Evolutionary conservation across 371 early-diverging fungal species (phyloP).

Genomic region (Conidiobolus incongruus): DNA sequence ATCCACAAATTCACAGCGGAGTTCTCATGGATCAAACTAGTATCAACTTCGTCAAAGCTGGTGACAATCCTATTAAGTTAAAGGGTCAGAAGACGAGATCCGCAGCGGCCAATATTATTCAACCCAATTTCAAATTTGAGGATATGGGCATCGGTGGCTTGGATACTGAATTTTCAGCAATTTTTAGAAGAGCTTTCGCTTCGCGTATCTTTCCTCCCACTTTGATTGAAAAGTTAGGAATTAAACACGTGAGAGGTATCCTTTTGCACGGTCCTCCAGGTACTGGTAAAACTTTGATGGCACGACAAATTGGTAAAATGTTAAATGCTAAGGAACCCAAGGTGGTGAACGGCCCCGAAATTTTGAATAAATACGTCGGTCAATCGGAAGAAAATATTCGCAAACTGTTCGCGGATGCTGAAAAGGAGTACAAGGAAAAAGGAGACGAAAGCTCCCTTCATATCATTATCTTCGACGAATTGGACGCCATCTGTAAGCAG

Average conservation of each 20-base stretch:
- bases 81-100: slow-evolving; percentile 11
- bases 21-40: slow-evolving; percentile 45
- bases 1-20: too few relatives aligned
- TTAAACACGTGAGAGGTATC: slow-evolving; percentile 93
- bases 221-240: slow-evolving; percentile 85
- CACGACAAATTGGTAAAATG: slow-evolving; percentile 98
- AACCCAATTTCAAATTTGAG: slow-evolving; percentile 95
- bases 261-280: slow-evolving; percentile 90
- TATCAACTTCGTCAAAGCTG: slow-evolving; percentile 34
- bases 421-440: slow-evolving; percentile 84
- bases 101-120: slow-evolving; percentile 41
- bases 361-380: slow-evolving; percentile 98
- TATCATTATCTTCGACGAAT: slow-evolving; percentile 99
- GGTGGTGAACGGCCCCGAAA: slow-evolving; percentile 97
- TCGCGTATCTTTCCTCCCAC: slow-evolving; percentile 96
- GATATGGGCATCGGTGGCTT: slow-evolving; percentile 99
- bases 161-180: slow-evolving; percentile 89
- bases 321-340: slow-evolving; percentile 91
- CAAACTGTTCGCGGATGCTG: slow-evolving; percentile 94
- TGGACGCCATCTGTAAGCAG: slow-evolving; percentile 99
- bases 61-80: slow-evolving; percentile 4
- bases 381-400: slow-evolving; percentile 98
- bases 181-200: slow-evolving; percentile 98
- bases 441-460: slow-evolving; percentile 90
- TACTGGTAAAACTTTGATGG: slow-evolving; percentile 99